These are phyloP conservation scores for Picocystis salinarum DNA, from an alignment of 139 green algal species.

Conservation along the genomic window DNA sequence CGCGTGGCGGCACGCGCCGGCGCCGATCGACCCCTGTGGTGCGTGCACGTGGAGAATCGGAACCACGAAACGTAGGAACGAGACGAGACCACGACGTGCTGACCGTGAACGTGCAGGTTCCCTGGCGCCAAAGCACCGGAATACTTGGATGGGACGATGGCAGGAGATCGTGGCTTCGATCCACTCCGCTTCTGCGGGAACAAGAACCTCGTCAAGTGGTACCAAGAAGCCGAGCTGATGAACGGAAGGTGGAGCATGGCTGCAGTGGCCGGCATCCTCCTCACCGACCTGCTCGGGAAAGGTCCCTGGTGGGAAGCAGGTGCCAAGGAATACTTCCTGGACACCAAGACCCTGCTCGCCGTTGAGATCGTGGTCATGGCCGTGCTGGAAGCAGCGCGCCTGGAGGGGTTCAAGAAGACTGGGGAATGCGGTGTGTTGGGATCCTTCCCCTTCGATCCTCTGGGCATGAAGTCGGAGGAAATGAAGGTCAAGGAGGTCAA, in stretches of 20 bases:
- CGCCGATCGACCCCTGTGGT: neutral
- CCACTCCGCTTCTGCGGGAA: constrained; percentile 4
- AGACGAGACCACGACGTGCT: neutral
- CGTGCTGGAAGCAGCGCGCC: constrained; percentile 41
- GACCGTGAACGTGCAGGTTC: constrained; percentile 1
- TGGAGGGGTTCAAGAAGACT: constrained; percentile 24
- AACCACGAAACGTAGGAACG: neutral
- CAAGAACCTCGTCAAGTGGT: constrained; percentile 8
- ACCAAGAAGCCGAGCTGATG: constrained; percentile 17
- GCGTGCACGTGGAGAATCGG: neutral
- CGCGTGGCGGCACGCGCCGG: neutral
- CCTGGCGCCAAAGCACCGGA: constrained; percentile 3
- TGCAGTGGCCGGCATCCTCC: too few species aligned
- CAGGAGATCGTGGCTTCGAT: constrained; percentile 1
- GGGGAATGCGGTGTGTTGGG: constrained; percentile 27
- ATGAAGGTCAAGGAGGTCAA: constrained; percentile 88
- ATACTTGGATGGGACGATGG: constrained; percentile 1
- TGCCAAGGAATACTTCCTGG: constrained; percentile 22
- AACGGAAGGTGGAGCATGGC: constrained; percentile 19
- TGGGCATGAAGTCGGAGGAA: constrained; percentile 43
- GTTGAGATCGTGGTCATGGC: constrained; percentile 46
- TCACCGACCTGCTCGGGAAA: constrained; percentile 42
- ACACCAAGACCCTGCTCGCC: constrained; percentile 29
- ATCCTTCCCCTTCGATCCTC: constrained; percentile 69
- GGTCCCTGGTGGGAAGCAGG: constrained; percentile 60